Evolutionary conservation across 2,329 filamentous ascomycete genomes (phyloP).

Genomic region (Cryphonectria naterciae): DNA sequence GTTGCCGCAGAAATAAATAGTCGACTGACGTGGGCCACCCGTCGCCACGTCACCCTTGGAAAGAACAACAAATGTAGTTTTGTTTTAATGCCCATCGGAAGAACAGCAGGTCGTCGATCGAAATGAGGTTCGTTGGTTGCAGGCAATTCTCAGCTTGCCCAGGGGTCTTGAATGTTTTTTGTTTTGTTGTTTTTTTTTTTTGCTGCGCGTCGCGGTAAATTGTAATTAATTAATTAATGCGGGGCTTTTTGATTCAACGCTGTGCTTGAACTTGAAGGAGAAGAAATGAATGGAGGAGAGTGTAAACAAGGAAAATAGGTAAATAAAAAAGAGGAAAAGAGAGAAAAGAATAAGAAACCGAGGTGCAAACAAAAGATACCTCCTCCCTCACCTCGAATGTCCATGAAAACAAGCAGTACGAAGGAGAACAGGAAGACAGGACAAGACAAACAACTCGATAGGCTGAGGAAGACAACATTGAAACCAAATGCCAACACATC

Average conservation of each 20-base stretch:
- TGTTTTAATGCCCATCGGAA: not conserved
- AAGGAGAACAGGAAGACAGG: not conserved
- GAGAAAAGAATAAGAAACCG: not conserved
- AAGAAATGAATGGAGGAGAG: not conserved
- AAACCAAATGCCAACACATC: conserved; percentile 7
- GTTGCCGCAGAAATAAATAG: conserved; percentile 1
- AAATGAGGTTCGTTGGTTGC: not conserved
- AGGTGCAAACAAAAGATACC: too few species aligned
- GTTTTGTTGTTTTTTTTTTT: not conserved
- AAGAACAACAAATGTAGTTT: not conserved
- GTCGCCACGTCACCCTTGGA: not conserved
- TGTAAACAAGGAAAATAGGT: not conserved
- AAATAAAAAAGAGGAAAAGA: not conserved
- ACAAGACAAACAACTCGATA: not conserved
- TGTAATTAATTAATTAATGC: not conserved
- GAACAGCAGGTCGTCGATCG: not conserved
- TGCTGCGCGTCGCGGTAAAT: not conserved
- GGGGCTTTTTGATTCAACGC: not conserved
- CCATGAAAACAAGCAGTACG: not conserved
- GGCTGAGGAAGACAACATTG: not conserved
- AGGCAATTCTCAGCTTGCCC: not conserved
- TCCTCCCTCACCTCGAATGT: not conserved
- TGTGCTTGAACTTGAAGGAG: not conserved
- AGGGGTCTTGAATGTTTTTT: not conserved
- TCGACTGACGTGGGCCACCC: not conserved